phyloP scores from a whole-genome alignment of 2,329 filamentous ascomycete genomes.

The Aspergillus amoenus region DNA sequence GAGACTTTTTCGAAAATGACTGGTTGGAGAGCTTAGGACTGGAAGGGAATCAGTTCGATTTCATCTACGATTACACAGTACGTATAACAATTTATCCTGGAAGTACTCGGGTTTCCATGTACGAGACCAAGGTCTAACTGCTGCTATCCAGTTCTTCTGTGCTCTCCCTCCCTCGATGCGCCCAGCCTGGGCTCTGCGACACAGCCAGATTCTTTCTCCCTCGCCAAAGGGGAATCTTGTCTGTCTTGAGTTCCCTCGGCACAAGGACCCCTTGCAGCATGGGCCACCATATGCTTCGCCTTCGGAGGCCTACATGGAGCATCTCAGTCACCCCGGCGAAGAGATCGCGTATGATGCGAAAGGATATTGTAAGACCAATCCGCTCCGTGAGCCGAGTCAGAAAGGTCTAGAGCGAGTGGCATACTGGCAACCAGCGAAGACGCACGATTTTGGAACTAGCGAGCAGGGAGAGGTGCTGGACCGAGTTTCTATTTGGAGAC shows the following conservation, averaged over 20 bases:
- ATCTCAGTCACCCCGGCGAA: constrained; percentile 69
- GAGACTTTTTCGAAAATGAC: constrained; percentile 45
- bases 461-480: constrained; percentile 42
- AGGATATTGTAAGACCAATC: constrained; percentile 50
- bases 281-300: constrained; percentile 74
- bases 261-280: constrained; percentile 62
- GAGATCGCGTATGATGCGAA: constrained; percentile 61
- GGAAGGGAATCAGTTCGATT: constrained; percentile 13
- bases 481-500: constrained; percentile 45
- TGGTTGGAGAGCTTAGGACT: constrained; percentile 9
- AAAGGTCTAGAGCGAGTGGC: constrained; percentile 48
- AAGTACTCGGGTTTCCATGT: not conserved
- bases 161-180: constrained; percentile 56
- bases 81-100: constrained; percentile 15
- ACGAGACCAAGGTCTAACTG: not conserved
- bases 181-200: constrained; percentile 58
- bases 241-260: constrained; percentile 75
- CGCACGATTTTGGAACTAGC: constrained; percentile 55
- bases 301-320: constrained; percentile 68
- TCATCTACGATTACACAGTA: constrained; percentile 51
- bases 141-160: constrained; percentile 55
- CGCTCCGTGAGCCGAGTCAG: constrained; percentile 45
- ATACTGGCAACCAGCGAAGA: constrained; percentile 57
- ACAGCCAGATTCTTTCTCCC: constrained; percentile 54
- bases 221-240: constrained; percentile 52